These are phyloP conservation scores for Plasmodium billcollinsi DNA, from an alignment of 169 alveolate genomes.

Conservation along the genomic window DNA sequence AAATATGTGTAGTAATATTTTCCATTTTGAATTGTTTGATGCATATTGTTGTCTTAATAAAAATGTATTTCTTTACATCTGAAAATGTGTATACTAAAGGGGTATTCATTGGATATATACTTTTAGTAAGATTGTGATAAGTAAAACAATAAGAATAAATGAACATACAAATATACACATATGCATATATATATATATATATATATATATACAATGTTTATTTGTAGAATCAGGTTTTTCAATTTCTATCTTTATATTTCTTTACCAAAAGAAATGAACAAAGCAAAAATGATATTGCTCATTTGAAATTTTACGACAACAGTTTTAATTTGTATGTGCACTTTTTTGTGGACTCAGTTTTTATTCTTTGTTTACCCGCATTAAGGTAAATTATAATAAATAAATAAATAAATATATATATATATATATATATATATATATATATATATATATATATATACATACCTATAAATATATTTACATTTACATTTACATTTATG, in stretches of 20 bases:
- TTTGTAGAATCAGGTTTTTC: slow-evolving; percentile 61
- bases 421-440: slow-evolving; percentile 9
- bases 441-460: neutral
- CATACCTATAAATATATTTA: slow-evolving; percentile 7
- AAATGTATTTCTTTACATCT: slow-evolving; percentile 36
- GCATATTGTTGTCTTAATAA: slow-evolving; percentile 68
- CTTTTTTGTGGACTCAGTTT: slow-evolving; percentile 66
- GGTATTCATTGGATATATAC: slow-evolving; percentile 48
- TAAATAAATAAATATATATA: too few relatives aligned
- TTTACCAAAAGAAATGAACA: slow-evolving; percentile 44
- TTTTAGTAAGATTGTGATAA: slow-evolving; percentile 51
- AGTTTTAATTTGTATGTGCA: slow-evolving; percentile 61
- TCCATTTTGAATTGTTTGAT: slow-evolving; percentile 71
- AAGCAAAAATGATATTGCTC: neutral
- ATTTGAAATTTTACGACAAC: slow-evolving; percentile 19
- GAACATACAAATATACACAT: neutral
- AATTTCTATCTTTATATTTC: slow-evolving; percentile 50
- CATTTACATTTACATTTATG: neutral
- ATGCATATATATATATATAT: neutral
- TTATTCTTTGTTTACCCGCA: slow-evolving; percentile 54
- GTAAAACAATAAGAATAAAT: neutral
- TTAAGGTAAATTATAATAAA: slow-evolving; percentile 25
- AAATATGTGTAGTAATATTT: slow-evolving; percentile 36
- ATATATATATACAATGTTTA: too few relatives aligned
- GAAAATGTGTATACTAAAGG: slow-evolving; percentile 29